Conservation (phyloP, 2,329 filamentous ascomycete species). For the Talaromyces albobiverticillius region DNA sequence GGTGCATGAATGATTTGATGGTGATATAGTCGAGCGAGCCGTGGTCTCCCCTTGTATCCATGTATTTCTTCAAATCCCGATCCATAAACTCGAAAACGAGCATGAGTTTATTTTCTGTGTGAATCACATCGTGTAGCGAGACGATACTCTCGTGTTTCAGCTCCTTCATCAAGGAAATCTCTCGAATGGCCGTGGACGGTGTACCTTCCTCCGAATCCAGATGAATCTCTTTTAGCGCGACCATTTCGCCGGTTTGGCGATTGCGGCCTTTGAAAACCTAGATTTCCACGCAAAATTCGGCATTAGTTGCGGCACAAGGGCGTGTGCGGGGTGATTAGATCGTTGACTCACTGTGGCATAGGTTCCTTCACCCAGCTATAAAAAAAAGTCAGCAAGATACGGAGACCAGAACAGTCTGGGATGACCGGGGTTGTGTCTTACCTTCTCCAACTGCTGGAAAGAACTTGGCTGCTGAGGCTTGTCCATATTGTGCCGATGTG, state of each 20-base stretch:
- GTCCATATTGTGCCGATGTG: conserved; percentile 63
- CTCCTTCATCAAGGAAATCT: conserved; percentile 99
- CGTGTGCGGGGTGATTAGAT: too few species aligned
- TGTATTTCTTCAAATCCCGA: conserved; percentile 96
- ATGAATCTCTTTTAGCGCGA: conserved; percentile 97
- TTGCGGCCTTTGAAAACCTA: conserved; percentile 99
- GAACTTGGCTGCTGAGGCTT: conserved; percentile 90
- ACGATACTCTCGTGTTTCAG: conserved; percentile 99
- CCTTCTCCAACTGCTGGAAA: conserved; percentile 97
- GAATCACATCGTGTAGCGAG: conserved; percentile 94
- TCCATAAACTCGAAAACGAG: conserved; percentile 99
- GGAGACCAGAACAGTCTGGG: background rate
- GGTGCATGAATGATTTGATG: conserved; percentile 99
- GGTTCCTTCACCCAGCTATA: conserved; percentile 84
- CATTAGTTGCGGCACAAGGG: background rate
- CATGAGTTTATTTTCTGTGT: conserved; percentile 99
- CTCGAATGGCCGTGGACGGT: conserved; percentile 92
- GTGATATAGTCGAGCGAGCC: conserved; percentile 83
- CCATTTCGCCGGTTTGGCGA: conserved; percentile 91
- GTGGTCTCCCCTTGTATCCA: conserved; percentile 88
- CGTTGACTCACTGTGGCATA: conserved; percentile 82
- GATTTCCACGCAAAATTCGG: background rate
- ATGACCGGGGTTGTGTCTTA: conserved; percentile 18
- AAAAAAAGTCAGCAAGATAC: background rate
- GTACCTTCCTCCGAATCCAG: conserved; percentile 98